Conservation (phyloP, 345 rosid species). For the Eucalyptus brandiana region DNA sequence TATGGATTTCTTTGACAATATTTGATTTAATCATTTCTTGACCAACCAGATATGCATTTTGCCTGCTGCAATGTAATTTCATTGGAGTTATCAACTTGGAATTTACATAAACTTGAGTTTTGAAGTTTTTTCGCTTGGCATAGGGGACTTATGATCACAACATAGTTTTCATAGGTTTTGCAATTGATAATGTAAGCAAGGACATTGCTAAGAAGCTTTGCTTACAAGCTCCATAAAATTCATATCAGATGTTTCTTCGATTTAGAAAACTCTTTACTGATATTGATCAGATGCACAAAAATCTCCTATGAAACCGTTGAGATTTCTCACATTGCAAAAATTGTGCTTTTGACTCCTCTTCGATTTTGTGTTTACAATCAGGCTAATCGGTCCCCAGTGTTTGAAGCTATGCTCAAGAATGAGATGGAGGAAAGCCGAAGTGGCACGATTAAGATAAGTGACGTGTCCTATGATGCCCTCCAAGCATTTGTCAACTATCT, state of each 20-base stretch:
- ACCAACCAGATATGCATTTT: background rate
- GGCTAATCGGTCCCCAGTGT: conserved; percentile 72
- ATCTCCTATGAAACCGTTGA: background rate
- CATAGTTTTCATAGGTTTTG: background rate
- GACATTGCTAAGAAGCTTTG: background rate
- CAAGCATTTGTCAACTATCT: conserved; percentile 49
- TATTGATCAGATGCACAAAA: background rate
- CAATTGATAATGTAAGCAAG: background rate
- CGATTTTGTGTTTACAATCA: background rate
- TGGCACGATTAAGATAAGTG: conserved; percentile 65
- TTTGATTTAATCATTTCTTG: background rate
- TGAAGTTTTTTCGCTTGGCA: background rate
- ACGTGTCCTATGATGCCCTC: conserved; percentile 54
- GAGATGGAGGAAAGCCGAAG: conserved; percentile 84
- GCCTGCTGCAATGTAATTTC: background rate
- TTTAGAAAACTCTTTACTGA: background rate
- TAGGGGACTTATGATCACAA: background rate
- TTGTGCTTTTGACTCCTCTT: background rate
- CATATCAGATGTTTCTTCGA: background rate
- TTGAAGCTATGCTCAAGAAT: conserved; percentile 77
- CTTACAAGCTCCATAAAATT: background rate
- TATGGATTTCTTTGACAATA: background rate
- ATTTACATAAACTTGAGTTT: background rate
- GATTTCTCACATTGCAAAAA: background rate
- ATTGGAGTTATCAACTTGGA: background rate